Evolutionary conservation across 805 yeast species (phyloP).

Genomic region (Lipomyces oligophaga): DNA sequence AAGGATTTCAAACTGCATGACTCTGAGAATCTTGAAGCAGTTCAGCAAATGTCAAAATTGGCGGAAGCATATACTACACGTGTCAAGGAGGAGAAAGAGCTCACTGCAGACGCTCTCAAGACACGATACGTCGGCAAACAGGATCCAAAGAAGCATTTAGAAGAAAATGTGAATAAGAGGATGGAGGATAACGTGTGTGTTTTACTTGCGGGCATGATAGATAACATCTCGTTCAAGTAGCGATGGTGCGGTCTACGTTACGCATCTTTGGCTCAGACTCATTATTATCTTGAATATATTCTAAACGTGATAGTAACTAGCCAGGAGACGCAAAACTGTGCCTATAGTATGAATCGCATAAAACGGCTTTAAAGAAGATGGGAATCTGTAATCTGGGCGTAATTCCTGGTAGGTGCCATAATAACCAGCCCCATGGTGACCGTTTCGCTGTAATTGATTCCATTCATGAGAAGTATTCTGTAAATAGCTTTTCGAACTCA

Average conservation of each 20-base stretch:
- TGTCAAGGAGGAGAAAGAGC: conserved; percentile 86
- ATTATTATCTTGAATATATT: background rate
- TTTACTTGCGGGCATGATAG: conserved; percentile 81
- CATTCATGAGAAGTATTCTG: too few relatives aligned
- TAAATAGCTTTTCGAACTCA: too few relatives aligned
- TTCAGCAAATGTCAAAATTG: conserved; percentile 77
- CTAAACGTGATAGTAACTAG: too few relatives aligned
- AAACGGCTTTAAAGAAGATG: too few relatives aligned
- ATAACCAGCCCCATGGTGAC: too few relatives aligned
- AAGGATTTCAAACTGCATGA: conserved; percentile 75
- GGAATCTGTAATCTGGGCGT: too few relatives aligned
- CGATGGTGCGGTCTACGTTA: too few relatives aligned
- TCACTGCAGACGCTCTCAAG: conserved; percentile 81
- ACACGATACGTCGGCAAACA: conserved; percentile 97
- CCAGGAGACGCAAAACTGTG: too few relatives aligned
- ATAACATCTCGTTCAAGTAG: conserved; percentile 79
- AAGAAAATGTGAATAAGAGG: conserved; percentile 78
- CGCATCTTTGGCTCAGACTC: background rate
- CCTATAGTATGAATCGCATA: too few relatives aligned
- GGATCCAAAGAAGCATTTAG: conserved; percentile 96
- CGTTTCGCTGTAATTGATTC: too few relatives aligned
- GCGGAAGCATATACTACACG: conserved; percentile 87
- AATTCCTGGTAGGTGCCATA: too few relatives aligned
- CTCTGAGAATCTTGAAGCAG: conserved; percentile 64
- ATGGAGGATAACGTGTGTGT: conserved; percentile 89